Conservation (phyloP, 1,284 basidiomycete species). For the Fomitopsis pinicola region DNA sequence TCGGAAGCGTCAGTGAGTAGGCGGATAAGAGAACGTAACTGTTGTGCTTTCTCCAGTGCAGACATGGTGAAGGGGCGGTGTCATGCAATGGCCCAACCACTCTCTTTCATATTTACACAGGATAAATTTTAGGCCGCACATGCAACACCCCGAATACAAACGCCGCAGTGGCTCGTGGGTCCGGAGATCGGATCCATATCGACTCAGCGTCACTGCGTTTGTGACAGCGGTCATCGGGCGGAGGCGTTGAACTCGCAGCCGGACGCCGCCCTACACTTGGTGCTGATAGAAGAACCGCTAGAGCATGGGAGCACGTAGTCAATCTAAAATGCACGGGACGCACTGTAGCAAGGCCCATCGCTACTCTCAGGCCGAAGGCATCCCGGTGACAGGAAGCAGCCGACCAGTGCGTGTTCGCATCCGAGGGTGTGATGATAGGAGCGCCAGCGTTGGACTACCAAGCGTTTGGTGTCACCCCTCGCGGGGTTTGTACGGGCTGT, state of each 20-base stretch:
- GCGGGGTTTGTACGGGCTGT: not conserved
- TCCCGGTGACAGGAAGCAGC: not conserved
- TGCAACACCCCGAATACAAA: not conserved
- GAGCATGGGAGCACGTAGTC: not conserved
- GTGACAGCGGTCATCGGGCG: not conserved
- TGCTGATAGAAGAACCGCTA: not conserved
- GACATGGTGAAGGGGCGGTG: slow-evolving; percentile 1
- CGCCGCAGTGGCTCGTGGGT: not conserved
- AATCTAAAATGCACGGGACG: not conserved
- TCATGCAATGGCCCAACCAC: not conserved
- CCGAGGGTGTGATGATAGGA: not conserved
- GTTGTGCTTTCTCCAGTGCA: not conserved
- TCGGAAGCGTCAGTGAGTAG: slow-evolving; percentile 7
- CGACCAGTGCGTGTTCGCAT: not conserved
- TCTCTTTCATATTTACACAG: not conserved
- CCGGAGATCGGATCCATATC: slow-evolving; percentile 1
- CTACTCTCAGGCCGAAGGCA: not conserved
- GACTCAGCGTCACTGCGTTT: not conserved
- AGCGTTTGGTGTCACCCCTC: not conserved
- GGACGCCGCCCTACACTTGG: not conserved
- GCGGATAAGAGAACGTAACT: slow-evolving; percentile 6
- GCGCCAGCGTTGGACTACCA: not conserved
- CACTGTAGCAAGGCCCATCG: not conserved
- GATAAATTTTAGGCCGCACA: not conserved
- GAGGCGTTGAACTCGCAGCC: not conserved